Base-by-base conservation (phyloP, 2,329 filamentous ascomycete species). In the Neonectria hederae region DNA sequence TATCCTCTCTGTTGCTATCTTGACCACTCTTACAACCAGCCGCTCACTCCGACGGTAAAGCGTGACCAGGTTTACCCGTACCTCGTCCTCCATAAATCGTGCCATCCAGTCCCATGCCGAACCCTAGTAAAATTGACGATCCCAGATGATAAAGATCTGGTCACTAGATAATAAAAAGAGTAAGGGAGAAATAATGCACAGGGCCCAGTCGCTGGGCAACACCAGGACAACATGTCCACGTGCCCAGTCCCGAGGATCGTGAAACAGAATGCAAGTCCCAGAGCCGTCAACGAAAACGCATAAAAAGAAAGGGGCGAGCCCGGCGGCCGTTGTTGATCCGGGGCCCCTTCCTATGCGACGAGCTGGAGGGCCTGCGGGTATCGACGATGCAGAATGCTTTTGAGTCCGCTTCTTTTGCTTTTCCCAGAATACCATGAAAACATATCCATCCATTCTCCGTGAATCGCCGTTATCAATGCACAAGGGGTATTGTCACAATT, bases 361-460 rank as follows among this genome's bases (percentile, higher is more conserved):
- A 69, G 66, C 68, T 63, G 53, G 63, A 66, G 54, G 72, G 67
- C 49, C 65, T 75, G 72, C 70, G 72, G 74, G 74, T 76, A 76
- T 76, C 74, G 72, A 71, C 65, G 65, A 76, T 72, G 71, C 67
- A 73, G 73, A 72, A 75, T 75, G 71, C 73, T 76, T 76, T 72
- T 76, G 70, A 68, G 64, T 69, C 67, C 70, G 65, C 65, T 69
- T 64, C 67, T 66, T 73, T 72, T 73, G 66, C 72, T 70, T 74
- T 74, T 72, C 74, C 70, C 72, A 65, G 59, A 69, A 76, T 72
- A 65, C 68, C 72, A 71, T 72, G 59, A 75, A 73, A 70, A 71
- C 63, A 68, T 61, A 61, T 66, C 66, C 60, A 59, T 65, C 72
- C 63, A 67, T 68, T 69, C 66, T 71, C 65, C 72, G 58, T 71